These are phyloP conservation scores for Musa itinerans DNA, from an alignment of 176 grass and related monocot species.

Conservation along the genomic window DNA sequence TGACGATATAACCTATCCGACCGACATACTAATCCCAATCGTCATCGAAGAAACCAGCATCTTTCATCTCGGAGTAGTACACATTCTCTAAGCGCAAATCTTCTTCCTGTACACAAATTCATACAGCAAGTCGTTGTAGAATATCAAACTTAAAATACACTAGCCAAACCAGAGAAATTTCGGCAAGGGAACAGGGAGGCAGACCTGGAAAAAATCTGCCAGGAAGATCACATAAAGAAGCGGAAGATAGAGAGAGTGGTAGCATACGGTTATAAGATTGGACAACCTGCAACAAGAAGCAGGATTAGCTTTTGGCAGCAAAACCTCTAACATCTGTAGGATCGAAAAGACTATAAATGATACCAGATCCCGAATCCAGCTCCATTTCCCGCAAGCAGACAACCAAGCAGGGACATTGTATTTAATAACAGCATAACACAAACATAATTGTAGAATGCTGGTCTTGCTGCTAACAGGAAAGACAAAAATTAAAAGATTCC, in stretches of 20 bases:
- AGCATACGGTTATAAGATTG: slow-evolving; percentile 70
- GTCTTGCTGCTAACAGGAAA: slow-evolving; percentile 60
- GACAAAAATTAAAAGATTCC: slow-evolving; percentile 16
- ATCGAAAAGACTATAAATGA: slow-evolving; percentile 11
- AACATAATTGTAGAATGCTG: slow-evolving; percentile 88
- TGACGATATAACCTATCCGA: neutral
- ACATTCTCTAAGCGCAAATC: slow-evolving; percentile 91
- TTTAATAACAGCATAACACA: slow-evolving; percentile 84
- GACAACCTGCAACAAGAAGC: slow-evolving; percentile 56
- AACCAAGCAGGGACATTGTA: slow-evolving; percentile 61
- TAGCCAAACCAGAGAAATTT: slow-evolving; percentile 7
- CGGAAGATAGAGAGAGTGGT: slow-evolving; percentile 96
- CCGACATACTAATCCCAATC: slow-evolving; percentile 70
- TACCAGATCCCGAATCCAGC: slow-evolving; percentile 93
- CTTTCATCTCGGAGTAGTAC: slow-evolving; percentile 99
- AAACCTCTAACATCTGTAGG: neutral
- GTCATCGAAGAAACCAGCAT: slow-evolving; percentile 95
- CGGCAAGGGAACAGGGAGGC: slow-evolving; percentile 4
- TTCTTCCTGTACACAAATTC: slow-evolving; percentile 55
- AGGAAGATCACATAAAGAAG: slow-evolving; percentile 87
- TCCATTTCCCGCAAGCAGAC: slow-evolving; percentile 64
- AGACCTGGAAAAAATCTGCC: slow-evolving; percentile 96
- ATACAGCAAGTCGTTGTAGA: too few relatives aligned
- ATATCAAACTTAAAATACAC: neutral
- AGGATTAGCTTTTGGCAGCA: neutral